phyloP scores from a whole-genome alignment of 2,329 filamentous ascomycete species.

The Aspergillus candidus region DNA sequence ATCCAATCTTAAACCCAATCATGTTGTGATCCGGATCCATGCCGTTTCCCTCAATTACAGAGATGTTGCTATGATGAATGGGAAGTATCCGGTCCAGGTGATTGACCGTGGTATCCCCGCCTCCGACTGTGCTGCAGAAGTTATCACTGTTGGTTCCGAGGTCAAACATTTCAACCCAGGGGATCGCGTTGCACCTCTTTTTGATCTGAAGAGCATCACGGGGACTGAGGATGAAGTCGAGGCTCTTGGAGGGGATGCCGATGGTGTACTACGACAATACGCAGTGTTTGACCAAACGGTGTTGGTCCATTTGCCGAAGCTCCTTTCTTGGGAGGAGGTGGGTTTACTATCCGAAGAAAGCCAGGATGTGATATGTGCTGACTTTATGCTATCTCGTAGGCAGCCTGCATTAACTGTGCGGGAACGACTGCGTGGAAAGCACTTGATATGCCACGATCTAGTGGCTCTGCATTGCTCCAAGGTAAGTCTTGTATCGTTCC shows the following conservation, averaged over 20 bases:
- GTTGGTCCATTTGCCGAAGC: constrained; percentile 2
- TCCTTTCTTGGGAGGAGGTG: constrained; percentile 4
- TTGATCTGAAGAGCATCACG: too few relatives aligned
- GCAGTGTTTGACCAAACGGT: constrained; percentile 1
- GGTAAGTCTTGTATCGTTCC: too few relatives aligned
- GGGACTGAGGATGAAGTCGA: too few relatives aligned
- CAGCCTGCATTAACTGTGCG: too few relatives aligned
- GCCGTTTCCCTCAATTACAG: constrained; percentile 4
- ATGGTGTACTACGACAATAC: constrained; percentile 5
- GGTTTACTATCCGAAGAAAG: too few relatives aligned
- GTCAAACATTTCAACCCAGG: constrained; percentile 1
- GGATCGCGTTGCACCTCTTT: too few relatives aligned
- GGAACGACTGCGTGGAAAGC: too few relatives aligned
- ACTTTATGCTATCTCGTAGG: too few relatives aligned
- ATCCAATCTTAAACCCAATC: background rate
- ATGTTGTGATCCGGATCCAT: too few relatives aligned
- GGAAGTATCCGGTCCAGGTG: constrained; percentile 1
- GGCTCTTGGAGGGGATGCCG: background rate
- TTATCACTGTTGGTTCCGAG: constrained; percentile 1
- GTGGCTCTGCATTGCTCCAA: too few relatives aligned
- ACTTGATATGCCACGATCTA: too few relatives aligned
- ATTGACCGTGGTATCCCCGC: background rate
- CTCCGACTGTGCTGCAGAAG: constrained; percentile 4
- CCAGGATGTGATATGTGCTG: too few relatives aligned
- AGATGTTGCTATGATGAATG: constrained; percentile 5